Base-by-base conservation (phyloP, 1,284 basidiomycete genomes). In the Moesziomyces antarcticus region DNA sequence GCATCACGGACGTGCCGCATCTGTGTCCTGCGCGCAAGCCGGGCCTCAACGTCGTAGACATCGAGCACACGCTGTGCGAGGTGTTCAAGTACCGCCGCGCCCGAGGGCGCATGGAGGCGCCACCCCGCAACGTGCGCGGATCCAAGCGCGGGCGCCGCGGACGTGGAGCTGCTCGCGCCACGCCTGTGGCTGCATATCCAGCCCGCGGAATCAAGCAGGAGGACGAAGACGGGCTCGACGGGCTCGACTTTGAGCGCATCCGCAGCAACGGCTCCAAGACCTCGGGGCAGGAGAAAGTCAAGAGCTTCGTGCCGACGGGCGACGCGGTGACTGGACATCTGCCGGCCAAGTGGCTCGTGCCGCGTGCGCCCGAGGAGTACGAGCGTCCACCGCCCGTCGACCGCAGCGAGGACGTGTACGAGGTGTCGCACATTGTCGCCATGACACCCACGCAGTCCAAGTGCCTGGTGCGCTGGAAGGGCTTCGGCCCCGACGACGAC, bases 1-100 rank as follows among this genome's bases (percentile, higher is more conserved):
- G 70, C 7, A 73, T 73, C 41, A 50, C 25, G 2, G 57, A 69
- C 13, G 56, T 68, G 14, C 71, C 71, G 5, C 65, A 62, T 33
- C 46, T 73, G 40, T 68, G 65, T 53, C 65, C 60, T 8, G 52
- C 65, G 10, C 41, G 79, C 22, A 84, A 84, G 25, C 82, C 90
- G 37, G 88, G 88, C 3, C 78, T 90, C 30, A 67, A 77, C 24
- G 80, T 85, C 64, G 85, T 87, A 61, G 86, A 87, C 73, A 85
- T 91, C 56, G 90, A 91, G 81, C 90, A 91, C 75, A 86, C 88
- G 0, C 80, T 91, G 20, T 91, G 90, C 78, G 90, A 91, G 73
- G 85, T 90, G 22, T 89, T 90, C 84, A 91, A 90, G 77, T 90
- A 90, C 65, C 84, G 87, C 21, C 87, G 89, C n/a, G 82, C 58